Conservation (phyloP, 805 yeast genomes). For the Candida andamanensis region DNA sequence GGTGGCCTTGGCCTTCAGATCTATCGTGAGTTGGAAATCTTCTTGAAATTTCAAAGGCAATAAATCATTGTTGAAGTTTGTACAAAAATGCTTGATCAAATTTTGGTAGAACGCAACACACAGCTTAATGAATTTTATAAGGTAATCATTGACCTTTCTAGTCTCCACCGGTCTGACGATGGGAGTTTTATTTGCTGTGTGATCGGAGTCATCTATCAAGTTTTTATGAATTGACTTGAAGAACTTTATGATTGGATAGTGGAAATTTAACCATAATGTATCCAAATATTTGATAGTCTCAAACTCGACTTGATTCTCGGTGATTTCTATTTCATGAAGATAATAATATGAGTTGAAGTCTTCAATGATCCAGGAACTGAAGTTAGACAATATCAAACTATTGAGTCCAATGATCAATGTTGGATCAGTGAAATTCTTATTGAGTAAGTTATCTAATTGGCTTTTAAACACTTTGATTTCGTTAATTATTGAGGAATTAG, state of each 20-base stretch:
- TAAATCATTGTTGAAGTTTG: constrained; percentile 31
- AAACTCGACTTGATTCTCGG: constrained; percentile 25
- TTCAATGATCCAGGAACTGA: constrained; percentile 34
- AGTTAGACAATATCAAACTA: constrained; percentile 44
- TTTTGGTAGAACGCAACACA: constrained; percentile 44
- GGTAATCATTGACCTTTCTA: constrained; percentile 49
- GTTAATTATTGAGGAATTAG: constrained; percentile 1
- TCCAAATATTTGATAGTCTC: constrained; percentile 35
- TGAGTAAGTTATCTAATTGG: constrained; percentile 17
- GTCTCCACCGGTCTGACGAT: constrained; percentile 45
- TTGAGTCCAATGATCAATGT: constrained; percentile 46
- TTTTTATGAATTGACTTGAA: constrained; percentile 38
- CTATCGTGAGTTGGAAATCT: constrained; percentile 20
- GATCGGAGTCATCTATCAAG: constrained; percentile 1
- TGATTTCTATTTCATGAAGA: constrained; percentile 7
- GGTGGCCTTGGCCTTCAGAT: background rate
- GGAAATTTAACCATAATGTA: constrained; percentile 54
- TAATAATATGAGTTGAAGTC: constrained; percentile 30
- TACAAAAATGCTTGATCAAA: constrained; percentile 36
- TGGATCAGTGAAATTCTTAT: constrained; percentile 28
- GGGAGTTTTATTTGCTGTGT: constrained; percentile 11
- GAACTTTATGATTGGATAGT: constrained; percentile 58
- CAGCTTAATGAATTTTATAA: constrained; percentile 45
- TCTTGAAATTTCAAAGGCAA: constrained; percentile 27
- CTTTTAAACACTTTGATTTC: constrained; percentile 15